A percentile compares a stretch with the other conserved stretches of the same genome.
These are phyloP conservation scores for Mycena rosella DNA, from an alignment of 768 basidiomycete genomes.

Conservation along the genomic window DNA sequence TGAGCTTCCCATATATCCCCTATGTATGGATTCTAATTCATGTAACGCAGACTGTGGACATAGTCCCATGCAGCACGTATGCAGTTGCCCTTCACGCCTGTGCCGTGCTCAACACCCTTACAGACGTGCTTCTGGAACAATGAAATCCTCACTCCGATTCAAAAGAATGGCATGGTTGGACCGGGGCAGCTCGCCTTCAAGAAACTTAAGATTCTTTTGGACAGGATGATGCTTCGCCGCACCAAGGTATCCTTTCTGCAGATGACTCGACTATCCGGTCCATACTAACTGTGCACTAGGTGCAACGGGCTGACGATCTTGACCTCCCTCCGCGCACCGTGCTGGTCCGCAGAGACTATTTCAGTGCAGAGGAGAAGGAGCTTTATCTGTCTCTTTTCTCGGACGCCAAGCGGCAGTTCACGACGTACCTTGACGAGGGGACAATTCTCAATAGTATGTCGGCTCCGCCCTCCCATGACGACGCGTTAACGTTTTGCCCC, in stretches of 20 bases:
- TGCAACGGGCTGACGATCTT: conserved; percentile 96
- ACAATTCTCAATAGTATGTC: conserved; percentile 92
- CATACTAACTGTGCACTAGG: conserved; percentile 53
- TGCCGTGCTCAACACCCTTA: conserved; percentile 10
- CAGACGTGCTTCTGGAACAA: conserved; percentile 98
- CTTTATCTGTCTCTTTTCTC: conserved; percentile 92
- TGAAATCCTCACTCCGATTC: conserved; percentile 96
- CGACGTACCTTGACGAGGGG: conserved; percentile 89
- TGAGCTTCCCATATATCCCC: conserved; percentile 47
- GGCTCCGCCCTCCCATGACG: conserved; percentile 6
- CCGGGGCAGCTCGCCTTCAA: conserved; percentile 89
- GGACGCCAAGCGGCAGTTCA: conserved; percentile 93
- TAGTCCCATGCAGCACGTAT: conserved; percentile 85
- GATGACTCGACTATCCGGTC: neutral
- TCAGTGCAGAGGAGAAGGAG: conserved; percentile 98
- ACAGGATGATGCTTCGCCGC: conserved; percentile 95
- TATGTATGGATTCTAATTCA: conserved; percentile 11
- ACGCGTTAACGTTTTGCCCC: conserved; percentile 20
- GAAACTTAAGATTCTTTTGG: conserved; percentile 90
- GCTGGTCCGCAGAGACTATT: conserved; percentile 89
- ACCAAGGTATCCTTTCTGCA: conserved; percentile 70
- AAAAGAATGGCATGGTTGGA: conserved; percentile 87
- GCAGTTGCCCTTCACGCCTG: conserved; percentile 41
- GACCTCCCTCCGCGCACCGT: conserved; percentile 95
- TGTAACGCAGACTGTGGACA: conserved; percentile 77